These are phyloP conservation scores for Chalciporus piperatus DNA, from an alignment of 768 basidiomycete genomes.

Conservation along the genomic window DNA sequence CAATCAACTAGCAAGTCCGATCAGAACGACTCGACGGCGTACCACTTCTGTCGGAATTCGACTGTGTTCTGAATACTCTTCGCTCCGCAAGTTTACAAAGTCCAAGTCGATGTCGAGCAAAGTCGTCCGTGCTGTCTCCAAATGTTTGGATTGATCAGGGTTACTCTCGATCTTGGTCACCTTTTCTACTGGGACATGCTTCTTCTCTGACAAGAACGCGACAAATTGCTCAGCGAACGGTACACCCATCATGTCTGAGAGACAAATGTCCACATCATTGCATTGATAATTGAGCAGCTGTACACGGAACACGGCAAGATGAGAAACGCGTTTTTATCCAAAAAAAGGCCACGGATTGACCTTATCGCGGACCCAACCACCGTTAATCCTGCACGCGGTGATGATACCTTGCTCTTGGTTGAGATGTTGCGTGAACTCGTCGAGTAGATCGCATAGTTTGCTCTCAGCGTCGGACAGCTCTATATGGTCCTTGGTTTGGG, in stretches of 20 bases:
- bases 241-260: constrained; percentile 86
- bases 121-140: constrained; percentile 89
- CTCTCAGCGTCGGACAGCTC: constrained; percentile 66
- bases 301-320: constrained; percentile 8
- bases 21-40: constrained; percentile 28
- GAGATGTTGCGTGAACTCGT: constrained; percentile 67
- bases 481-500: constrained; percentile 38
- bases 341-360: constrained; percentile 41
- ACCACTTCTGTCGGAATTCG: constrained; percentile 89
- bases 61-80: constrained; percentile 84
- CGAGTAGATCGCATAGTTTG: constrained; percentile 70
- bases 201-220: constrained; percentile 42
- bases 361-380: constrained; percentile 99
- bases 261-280: constrained; percentile 92
- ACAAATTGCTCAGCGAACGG: constrained; percentile 82
- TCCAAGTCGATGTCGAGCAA: constrained; percentile 84
- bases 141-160: constrained; percentile 96
- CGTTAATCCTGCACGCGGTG: constrained; percentile 85
- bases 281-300: constrained; percentile 80
- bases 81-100: constrained; percentile 89
- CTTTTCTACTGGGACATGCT: constrained; percentile 37
- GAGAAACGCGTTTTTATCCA: constrained; percentile 10
- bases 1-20: background rate
- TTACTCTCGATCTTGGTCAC: constrained; percentile 88
- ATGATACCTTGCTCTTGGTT: constrained; percentile 48